Base-by-base conservation (phyloP, 2,329 filamentous ascomycete species). In the Thelonectria olida region DNA sequence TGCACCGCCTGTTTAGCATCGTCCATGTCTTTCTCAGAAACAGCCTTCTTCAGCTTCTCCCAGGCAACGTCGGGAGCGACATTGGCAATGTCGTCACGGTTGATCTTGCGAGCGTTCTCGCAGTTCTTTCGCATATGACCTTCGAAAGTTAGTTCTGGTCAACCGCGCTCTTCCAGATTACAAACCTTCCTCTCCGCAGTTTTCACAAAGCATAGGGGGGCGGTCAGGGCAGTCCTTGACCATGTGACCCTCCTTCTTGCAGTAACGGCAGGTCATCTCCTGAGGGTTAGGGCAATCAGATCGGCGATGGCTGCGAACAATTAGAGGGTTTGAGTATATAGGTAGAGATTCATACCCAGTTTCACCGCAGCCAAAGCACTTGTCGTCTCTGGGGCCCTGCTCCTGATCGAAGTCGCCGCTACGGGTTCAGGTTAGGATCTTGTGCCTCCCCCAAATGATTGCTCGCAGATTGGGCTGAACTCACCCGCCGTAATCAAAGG, bases 211-310 rank as follows among this genome's bases (percentile, higher is more conserved):
- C 68, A 78, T 76, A 1, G 88, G 80, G 7, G 83, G 82, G 63
- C 85, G 85, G 2, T 83, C 76, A 1, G 89, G 89, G 65, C 91
- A 93, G 52, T 90, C 87, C 19, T 84, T 82, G 52, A 84, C 79
- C 68, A 86, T 76, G 67, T 87, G 85, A 5, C 84, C 85, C 22
- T 80, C 75, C 68, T 85, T 71, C 58, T 81, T 78, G 75, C 85
- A 88, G 63, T 77, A 80, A 31, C 74, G 75, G 64, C 82, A 84
- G 22, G 69, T 55, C 60, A 73, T 74, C 15, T 72, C 70, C 47
- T 69, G 62, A 1, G 75, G 66, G 38, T 71, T 74, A 5, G 78
- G 72, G 25, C 78, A 81, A 4, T 80, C 78, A 1, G 72, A 73
- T 44, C 72, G 74, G 12, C 67, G 70, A 58, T 75, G 75, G 6